A percentile compares a stretch with the other conserved stretches of the same genome.
phyloP scores from a whole-genome alignment of 345 rosid species.

The Eucalyptus regnans region DNA sequence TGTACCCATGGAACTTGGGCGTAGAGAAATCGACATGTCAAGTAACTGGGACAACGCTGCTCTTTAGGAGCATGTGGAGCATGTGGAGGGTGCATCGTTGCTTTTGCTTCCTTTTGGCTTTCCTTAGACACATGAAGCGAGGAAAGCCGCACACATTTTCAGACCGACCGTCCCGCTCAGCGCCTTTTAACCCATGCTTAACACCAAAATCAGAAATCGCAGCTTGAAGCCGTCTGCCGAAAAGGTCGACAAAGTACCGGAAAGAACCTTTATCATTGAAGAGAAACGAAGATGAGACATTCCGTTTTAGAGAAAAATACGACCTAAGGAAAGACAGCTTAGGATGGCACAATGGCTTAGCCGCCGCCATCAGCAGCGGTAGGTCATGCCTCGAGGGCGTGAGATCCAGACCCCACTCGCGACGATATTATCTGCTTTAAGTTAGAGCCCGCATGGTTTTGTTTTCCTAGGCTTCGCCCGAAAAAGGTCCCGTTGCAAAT shows the following conservation, averaged over 20 bases:
- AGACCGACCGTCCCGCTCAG: neutral
- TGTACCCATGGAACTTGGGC: neutral
- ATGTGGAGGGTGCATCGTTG: neutral
- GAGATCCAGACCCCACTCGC: no score
- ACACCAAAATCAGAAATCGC: neutral
- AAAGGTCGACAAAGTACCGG: neutral
- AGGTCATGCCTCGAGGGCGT: neutral
- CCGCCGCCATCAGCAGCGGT: neutral
- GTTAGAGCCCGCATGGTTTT: rapidly evolving
- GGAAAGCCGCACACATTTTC: neutral
- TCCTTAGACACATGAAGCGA: neutral
- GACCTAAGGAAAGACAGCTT: neutral
- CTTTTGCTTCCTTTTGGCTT: neutral
- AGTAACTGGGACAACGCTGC: neutral
- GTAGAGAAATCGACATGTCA: neutral
- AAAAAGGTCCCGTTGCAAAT: no score
- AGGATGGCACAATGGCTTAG: neutral
- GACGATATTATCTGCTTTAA: no score
- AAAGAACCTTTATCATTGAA: neutral
- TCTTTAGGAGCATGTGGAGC: neutral
- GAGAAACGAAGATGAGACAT: neutral
- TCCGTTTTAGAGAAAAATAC: neutral
- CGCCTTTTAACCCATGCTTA: neutral
- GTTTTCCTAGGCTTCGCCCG: rapidly evolving
- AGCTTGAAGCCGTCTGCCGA: neutral